Conservation (phyloP, 352 stramenopile genomes). For the Pythium sukuiense region DNA sequence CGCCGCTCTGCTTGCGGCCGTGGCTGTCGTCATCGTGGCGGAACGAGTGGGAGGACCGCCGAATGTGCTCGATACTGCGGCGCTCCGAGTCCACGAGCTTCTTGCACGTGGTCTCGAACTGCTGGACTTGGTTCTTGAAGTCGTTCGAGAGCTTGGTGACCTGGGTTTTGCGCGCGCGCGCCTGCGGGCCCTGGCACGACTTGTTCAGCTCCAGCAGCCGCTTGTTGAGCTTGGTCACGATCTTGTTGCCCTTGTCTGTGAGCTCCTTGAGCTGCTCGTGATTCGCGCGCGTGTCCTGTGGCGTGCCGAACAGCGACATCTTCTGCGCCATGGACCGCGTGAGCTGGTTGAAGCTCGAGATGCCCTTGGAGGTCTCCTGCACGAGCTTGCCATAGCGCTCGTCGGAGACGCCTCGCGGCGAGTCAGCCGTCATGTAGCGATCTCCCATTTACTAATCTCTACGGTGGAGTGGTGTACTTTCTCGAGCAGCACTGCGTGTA, state of each 20-base stretch:
- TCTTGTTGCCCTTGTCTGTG: slow-evolving; percentile 81
- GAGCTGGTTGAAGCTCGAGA: slow-evolving; percentile 85
- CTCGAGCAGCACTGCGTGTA: not conserved
- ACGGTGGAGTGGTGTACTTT: not conserved
- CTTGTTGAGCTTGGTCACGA: slow-evolving; percentile 76
- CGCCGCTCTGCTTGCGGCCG: slow-evolving; percentile 1
- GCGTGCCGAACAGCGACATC: slow-evolving; percentile 83
- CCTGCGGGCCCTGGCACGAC: slow-evolving; percentile 40
- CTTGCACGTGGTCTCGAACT: slow-evolving; percentile 77
- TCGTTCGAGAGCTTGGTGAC: slow-evolving; percentile 81
- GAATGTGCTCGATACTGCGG: slow-evolving; percentile 77
- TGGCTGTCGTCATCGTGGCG: slow-evolving; percentile 31
- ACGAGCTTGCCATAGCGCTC: slow-evolving; percentile 77
- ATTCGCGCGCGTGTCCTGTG: slow-evolving; percentile 82
- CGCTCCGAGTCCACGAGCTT: slow-evolving; percentile 69
- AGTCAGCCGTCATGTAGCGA: slow-evolving; percentile 63
- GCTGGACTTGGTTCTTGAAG: slow-evolving; percentile 78
- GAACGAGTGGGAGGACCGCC: slow-evolving; percentile 76
- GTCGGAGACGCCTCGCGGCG: slow-evolving; percentile 54
- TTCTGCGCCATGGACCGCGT: slow-evolving; percentile 85
- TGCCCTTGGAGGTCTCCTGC: slow-evolving; percentile 81
- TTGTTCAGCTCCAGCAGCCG: slow-evolving; percentile 79
- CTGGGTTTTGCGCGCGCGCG: slow-evolving; percentile 64
- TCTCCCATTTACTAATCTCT: slow-evolving; percentile 46
- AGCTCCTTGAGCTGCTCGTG: slow-evolving; percentile 81